These are phyloP conservation scores for Botrytis fabae DNA, from an alignment of 2,329 filamentous ascomycete species.

Conservation along the genomic window DNA sequence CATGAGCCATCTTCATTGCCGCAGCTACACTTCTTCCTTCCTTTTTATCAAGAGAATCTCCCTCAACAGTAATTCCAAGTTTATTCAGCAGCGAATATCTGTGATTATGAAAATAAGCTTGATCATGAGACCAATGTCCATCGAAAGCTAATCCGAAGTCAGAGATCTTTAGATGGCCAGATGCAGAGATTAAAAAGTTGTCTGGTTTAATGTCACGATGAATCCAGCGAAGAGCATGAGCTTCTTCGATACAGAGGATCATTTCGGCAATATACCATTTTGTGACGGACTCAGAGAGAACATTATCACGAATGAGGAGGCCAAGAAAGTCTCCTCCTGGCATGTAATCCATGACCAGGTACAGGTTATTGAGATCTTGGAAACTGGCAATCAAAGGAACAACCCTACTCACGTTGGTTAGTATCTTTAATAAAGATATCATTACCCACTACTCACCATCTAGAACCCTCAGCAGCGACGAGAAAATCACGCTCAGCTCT, in stretches of 20 bases:
- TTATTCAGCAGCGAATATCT: constrained; percentile 77
- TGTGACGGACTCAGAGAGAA: constrained; percentile 74
- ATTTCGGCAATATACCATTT: constrained; percentile 93
- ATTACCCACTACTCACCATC: constrained; percentile 56
- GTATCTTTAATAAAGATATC: not conserved
- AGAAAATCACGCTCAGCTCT: constrained; percentile 90
- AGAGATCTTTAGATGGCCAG: constrained; percentile 90
- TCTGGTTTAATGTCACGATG: constrained; percentile 96
- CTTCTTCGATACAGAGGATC: constrained; percentile 91
- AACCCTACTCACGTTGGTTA: constrained; percentile 54
- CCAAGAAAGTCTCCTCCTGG: constrained; percentile 92
- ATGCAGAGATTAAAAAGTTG: constrained; percentile 88
- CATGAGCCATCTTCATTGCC: constrained; percentile 44
- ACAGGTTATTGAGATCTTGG: constrained; percentile 80
- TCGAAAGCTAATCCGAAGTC: constrained; percentile 96
- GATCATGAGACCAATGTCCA: constrained; percentile 91
- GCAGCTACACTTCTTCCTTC: constrained; percentile 49
- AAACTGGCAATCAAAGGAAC: constrained; percentile 87
- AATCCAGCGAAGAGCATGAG: constrained; percentile 84
- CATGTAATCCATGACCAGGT: constrained; percentile 98
- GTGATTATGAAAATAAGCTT: constrained; percentile 81
- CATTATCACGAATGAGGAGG: constrained; percentile 79
- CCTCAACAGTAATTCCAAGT: constrained; percentile 70
- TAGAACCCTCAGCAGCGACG: constrained; percentile 81
- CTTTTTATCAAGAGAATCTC: constrained; percentile 69